A percentile compares a stretch with the other conserved stretches of the same genome.
Conservation (phyloP, 139 green algal species). For the Chlamydomonas urium region DNA sequence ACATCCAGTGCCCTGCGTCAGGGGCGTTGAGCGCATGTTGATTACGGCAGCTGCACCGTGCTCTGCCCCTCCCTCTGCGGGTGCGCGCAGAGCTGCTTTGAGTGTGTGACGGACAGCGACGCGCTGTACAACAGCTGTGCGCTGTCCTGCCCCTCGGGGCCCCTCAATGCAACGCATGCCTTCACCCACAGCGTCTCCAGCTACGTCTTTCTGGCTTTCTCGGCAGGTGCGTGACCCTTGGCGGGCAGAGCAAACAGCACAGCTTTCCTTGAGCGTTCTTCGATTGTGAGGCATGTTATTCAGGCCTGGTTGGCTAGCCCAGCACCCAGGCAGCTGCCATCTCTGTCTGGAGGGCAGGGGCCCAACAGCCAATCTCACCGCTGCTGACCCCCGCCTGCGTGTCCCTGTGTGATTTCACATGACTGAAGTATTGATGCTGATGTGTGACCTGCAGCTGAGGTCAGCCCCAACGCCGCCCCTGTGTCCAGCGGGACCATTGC, state of each 20-base stretch:
- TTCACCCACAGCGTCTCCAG: background rate
- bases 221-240: constrained; percentile 12
- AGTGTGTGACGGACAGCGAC: constrained; percentile 4
- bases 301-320: too few species aligned
- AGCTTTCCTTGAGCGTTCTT: background rate
- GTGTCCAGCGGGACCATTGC: too few species aligned
- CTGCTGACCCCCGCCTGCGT: too few species aligned
- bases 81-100: constrained; percentile 20
- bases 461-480: too few species aligned
- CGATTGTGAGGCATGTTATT: background rate
- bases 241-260: background rate
- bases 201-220: constrained; percentile 32
- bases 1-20: background rate
- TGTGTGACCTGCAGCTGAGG: too few species aligned
- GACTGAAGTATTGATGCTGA: too few species aligned
- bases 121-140: constrained; percentile 19
- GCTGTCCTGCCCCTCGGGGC: constrained; percentile 17
- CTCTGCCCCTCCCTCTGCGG: background rate
- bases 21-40: background rate
- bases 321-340: too few species aligned
- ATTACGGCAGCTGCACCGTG: background rate
- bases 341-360: too few species aligned
- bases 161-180: background rate
- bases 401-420: too few species aligned
- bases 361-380: too few species aligned